phyloP scores from a whole-genome alignment of 208 protist species.

The Trypanosoma mega region DNA sequence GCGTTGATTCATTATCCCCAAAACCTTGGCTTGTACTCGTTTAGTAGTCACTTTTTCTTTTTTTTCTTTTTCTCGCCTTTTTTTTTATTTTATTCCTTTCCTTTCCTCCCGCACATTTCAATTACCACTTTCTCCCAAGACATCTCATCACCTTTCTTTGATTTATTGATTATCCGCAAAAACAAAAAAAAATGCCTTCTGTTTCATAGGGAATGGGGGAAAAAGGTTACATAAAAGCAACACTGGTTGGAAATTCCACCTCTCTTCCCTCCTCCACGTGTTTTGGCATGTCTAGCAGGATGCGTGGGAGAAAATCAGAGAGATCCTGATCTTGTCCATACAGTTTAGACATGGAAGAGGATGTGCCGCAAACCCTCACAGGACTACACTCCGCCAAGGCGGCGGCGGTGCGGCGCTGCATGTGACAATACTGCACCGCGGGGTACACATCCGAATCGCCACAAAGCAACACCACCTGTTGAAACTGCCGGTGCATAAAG shows the following conservation, averaged over 20 bases:
- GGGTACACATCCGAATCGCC: conserved; percentile 80
- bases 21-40: no score
- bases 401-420: conserved; percentile 35
- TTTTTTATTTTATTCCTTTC: no score
- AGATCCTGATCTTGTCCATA: conserved; percentile 83
- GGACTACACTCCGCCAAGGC: conserved; percentile 38
- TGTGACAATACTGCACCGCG: conserved; percentile 80
- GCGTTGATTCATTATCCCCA: no score
- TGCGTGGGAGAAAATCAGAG: conserved; percentile 80
- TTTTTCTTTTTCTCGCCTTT: no score
- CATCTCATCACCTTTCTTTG: no score
- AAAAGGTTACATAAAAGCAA: conserved; percentile 30
- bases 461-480: conserved; percentile 84
- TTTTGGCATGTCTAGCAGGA: conserved; percentile 59
- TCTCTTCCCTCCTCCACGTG: conserved; percentile 60
- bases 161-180: no score
- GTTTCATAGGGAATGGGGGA: not conserved
- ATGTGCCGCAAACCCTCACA: conserved; percentile 81
- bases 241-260: conserved; percentile 54
- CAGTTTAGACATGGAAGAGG: conserved; percentile 62
- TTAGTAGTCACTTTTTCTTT: no score
- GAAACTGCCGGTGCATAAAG: conserved; percentile 66
- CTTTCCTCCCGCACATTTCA: no score
- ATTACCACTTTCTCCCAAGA: no score
- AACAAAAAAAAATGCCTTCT: no score